Base-by-base conservation (phyloP, 108 stramenopile species). In the Skeletonema costatum region DNA sequence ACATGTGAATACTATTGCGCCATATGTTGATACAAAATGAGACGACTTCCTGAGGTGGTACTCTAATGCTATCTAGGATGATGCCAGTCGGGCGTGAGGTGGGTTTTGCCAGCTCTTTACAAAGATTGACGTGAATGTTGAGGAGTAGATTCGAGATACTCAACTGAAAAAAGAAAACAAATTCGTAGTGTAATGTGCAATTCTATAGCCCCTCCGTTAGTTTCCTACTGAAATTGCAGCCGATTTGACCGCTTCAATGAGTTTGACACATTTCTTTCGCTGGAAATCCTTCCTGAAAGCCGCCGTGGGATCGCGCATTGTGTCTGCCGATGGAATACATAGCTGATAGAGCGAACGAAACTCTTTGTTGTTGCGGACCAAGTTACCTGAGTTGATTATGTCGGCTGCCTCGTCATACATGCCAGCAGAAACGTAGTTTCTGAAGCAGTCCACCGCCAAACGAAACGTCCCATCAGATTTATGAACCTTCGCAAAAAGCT, bases 371-470 rank as follows among this genome's bases (percentile, higher is more conserved):
- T 58, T 66, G 12, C 41, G 35, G 14, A 63, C 64, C 19, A 75
- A 70, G 4, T 32, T 17, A 13, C 74, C 64, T 13, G 68, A 73
- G 50, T 25, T 48, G 12, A 80, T 16, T 30, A 80, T 14, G 30
- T 67, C 17, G 3, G 39, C 31, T 44, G 74, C 68, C 38, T 80
- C 78, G 31, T 67, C 67, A 32, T 75, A 75, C 41, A 60, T 31
- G 0, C 33, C 65, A 0, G 78, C 74, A 59, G 73, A 80, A 13
- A 67, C 12, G 36, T 69, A 72, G 70, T 78, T 78, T 29, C 77
- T 30, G 10, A 80, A 80, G 56, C 39, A 59, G 19, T 66, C 74
- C 17, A 75, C 8, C 10, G 68, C 68, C 66, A 62, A 13, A 17
- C 29, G 17, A 11, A 36, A 70, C 14, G 31, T 42, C 14, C 16